phyloP scores from a whole-genome alignment of 129 eudicot species.

The Artemisia annua region DNA sequence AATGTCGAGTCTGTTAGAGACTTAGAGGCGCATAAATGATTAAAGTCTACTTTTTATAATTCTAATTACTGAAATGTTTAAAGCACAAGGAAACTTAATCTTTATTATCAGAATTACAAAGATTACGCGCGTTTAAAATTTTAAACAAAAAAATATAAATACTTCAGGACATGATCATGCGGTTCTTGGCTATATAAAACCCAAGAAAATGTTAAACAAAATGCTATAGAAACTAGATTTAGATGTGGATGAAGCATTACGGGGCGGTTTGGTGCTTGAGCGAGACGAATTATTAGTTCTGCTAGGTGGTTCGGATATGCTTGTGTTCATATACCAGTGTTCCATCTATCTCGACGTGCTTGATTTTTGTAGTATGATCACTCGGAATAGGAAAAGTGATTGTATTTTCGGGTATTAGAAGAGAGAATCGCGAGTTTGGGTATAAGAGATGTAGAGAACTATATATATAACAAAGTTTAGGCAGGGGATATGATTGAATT shows the following conservation, averaged over 20 bases:
- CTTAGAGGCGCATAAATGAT: neutral
- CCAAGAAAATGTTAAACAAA: conserved; percentile 22
- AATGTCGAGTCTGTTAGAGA: neutral
- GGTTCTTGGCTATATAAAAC: conserved; percentile 14
- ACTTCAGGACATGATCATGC: neutral
- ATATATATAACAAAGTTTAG: conserved; percentile 5
- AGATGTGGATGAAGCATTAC: conserved; percentile 8
- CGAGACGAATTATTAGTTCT: no score
- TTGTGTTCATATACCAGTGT: neutral
- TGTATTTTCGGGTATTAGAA: conserved; percentile 4
- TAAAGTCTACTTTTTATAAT: neutral
- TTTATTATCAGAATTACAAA: neutral
- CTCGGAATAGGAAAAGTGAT: conserved; percentile 1
- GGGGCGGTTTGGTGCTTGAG: conserved; percentile 7
- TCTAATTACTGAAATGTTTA: neutral
- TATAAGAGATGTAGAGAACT: neutral
- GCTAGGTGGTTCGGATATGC: no score
- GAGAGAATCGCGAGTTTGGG: neutral
- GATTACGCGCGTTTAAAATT: no score
- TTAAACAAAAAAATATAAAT: no score
- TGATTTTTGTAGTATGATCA: conserved; percentile 16
- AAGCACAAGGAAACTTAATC: neutral
- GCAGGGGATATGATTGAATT: conserved; percentile 10
- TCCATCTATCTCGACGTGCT: conserved; percentile 6
- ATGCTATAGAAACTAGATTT: conserved; percentile 22